Evolutionary conservation across 768 basidiomycete genomes (phyloP), one percentile per base, ranked within the genome.

Genomic region (Amanita muscaria): DNA sequence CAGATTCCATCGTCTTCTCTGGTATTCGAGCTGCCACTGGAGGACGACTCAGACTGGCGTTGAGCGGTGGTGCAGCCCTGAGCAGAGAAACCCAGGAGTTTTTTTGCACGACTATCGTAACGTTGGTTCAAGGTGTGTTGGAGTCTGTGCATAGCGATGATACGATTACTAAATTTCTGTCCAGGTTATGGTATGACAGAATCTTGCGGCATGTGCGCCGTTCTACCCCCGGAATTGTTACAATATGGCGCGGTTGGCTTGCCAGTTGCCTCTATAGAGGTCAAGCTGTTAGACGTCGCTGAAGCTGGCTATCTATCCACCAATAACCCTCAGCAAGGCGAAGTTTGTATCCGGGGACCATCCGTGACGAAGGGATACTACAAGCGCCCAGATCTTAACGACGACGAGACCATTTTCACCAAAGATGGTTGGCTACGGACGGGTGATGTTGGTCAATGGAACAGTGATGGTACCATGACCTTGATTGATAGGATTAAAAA

Each of bases 151-250:
- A 25, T 39, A 30, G 6, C 35, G 18, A 10, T 27, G 8, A 5
- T 32, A 38, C 4, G 6, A 29, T 29, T 52, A 30, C 44, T 54
- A 15, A 51, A 31, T 21, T 52, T 33, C 29, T 50, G 31, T 37
- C 18, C 48, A 91, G 89, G 88, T 42, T 94, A 93, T 56, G 93
- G 94, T 25, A 82, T 98, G 79, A 99, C 94, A n/a, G 94, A 98
- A 59, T 83, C 88, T 1, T 82, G 86, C 56, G 88, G 88, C 31
- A 91, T 94, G 88, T 88, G 83, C 56, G 72, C 80, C 21, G 76
- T 98, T 51, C 72, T 96, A 18, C 88, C 90, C 3, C 93, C 92
- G 1, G 85, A 87, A 56, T 63, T 82, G 49, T 76, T 84, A 74
- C 74, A 75, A 34, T 84, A 77, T 57, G 80, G 82, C 12, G 58